phyloP scores from a whole-genome alignment of 2,329 filamentous ascomycete genomes.

The Alternaria hordeiaustralica region DNA sequence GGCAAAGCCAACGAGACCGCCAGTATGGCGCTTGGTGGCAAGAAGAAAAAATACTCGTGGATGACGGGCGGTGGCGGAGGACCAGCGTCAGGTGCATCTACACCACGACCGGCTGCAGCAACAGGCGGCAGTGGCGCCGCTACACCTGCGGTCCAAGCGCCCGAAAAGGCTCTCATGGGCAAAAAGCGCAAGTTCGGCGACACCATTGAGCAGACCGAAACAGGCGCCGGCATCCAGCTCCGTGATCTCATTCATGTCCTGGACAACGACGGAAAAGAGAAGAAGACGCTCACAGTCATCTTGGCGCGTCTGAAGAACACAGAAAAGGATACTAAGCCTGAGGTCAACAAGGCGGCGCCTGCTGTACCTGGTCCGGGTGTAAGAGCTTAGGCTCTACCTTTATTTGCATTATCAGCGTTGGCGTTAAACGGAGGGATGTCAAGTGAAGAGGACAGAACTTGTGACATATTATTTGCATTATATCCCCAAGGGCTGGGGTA shows the following conservation, averaged over 20 bases:
- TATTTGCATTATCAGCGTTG: conserved; percentile 26
- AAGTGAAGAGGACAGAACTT: conserved; percentile 2
- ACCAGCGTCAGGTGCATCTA: conserved; percentile 37
- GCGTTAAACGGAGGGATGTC: conserved; percentile 16
- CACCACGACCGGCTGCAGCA: conserved; percentile 37
- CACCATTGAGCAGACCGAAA: conserved; percentile 79
- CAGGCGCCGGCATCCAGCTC: conserved; percentile 80
- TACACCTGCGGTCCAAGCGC: conserved; percentile 28
- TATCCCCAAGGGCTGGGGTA: conserved; percentile 34
- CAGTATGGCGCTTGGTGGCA: conserved; percentile 74
- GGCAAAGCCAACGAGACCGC: conserved; percentile 87
- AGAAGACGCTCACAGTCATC: conserved; percentile 54
- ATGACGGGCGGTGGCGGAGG: conserved; percentile 62
- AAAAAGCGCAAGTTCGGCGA: conserved; percentile 71
- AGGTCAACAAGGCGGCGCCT: conserved; percentile 13
- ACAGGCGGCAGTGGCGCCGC: conserved; percentile 33
- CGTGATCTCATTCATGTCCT: conserved; percentile 82
- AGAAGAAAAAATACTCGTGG: conserved; percentile 76
- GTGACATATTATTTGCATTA: conserved; percentile 11
- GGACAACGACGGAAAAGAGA: conserved; percentile 77
- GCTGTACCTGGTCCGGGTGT: conserved; percentile 11
- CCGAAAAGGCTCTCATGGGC: conserved; percentile 57
- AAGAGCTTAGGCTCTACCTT: not conserved
- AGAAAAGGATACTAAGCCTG: conserved; percentile 34
- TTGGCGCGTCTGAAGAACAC: conserved; percentile 41